A percentile compares a stretch with the other conserved stretches of the same genome.
Evolutionary conservation across 23 red algal genomes (phyloP).

Genomic region (Gracilaria vermiculophylla): DNA sequence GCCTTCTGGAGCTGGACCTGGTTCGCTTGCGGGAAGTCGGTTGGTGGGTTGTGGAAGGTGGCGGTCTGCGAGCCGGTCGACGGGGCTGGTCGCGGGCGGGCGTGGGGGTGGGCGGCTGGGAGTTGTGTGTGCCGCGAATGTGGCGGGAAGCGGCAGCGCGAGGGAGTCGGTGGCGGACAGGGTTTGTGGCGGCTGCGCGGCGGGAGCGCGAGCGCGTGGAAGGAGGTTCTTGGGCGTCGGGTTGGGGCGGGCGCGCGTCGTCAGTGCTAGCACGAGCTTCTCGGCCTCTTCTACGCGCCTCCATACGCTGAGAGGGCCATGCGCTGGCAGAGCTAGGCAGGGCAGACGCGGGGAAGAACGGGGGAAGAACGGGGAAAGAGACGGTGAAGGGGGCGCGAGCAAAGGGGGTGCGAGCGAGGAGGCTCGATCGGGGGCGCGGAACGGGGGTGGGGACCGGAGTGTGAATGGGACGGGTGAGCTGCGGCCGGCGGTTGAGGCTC

Average conservation of each 20-base stretch:
- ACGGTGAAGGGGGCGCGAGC: background rate
- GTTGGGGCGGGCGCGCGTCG: slow-evolving; percentile 11
- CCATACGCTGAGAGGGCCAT: slow-evolving; percentile 48
- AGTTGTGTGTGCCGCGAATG: background rate
- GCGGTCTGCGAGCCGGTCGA: background rate
- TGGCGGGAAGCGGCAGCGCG: slow-evolving; percentile 1
- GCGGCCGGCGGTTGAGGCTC: background rate
- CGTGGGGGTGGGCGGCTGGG: background rate
- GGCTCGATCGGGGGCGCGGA: background rate
- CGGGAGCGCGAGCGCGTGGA: slow-evolving; percentile 36
- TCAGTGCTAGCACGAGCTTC: slow-evolving; percentile 50
- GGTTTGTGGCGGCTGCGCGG: background rate
- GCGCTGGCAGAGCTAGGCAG: slow-evolving; percentile 6
- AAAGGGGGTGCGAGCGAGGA: background rate
- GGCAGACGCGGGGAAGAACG: background rate
- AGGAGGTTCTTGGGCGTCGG: slow-evolving; percentile 18
- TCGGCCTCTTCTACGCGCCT: slow-evolving; percentile 51
- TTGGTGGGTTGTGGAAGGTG: background rate
- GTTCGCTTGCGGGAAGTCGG: slow-evolving; percentile 4
- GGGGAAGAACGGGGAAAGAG: background rate
- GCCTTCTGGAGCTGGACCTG: background rate
- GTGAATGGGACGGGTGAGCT: slow-evolving; percentile 2
- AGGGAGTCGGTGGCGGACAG: background rate
- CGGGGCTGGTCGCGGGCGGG: background rate
- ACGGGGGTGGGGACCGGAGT: too few species aligned